Conservation (phyloP, 768 basidiomycete species). For the Pulveroboletus sp. region DNA sequence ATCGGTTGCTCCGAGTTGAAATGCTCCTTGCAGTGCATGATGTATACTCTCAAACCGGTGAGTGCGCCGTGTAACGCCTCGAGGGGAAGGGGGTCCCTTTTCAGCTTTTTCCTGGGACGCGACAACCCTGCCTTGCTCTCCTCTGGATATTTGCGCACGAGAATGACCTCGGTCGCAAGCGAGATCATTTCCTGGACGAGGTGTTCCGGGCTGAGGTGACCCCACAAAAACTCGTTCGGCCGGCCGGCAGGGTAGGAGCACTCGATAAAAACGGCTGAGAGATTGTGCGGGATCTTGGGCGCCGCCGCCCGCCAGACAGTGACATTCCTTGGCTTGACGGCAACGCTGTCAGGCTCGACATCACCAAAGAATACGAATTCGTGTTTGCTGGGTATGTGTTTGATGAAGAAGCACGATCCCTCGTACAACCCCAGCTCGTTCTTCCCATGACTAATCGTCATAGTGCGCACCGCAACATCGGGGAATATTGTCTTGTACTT, state of each 20-base stretch:
- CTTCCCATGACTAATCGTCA: constrained; percentile 72
- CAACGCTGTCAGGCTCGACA: constrained; percentile 79
- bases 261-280: constrained; percentile 88
- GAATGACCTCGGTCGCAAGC: constrained; percentile 66
- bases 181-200: constrained; percentile 67
- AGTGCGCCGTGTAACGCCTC: constrained; percentile 51
- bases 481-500: constrained; percentile 49
- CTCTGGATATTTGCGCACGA: constrained; percentile 35
- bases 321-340: constrained; percentile 54
- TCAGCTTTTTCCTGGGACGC: constrained; percentile 35
- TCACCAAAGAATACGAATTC: constrained; percentile 96
- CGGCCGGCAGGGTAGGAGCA: constrained; percentile 84
- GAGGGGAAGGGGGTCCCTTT: constrained; percentile 33
- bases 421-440: constrained; percentile 56
- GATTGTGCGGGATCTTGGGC: constrained; percentile 58
- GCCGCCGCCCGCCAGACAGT: constrained; percentile 83
- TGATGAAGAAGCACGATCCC: constrained; percentile 82
- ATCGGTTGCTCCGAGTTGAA: constrained; percentile 49
- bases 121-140: neutral
- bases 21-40: constrained; percentile 86
- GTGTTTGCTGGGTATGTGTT: constrained; percentile 50
- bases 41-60: constrained; percentile 60
- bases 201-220: constrained; percentile 82
- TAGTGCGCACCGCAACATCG: constrained; percentile 56
- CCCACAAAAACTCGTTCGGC: constrained; percentile 63